Percentiles rank a stretch among this genome's conserved stretches.
These are phyloP conservation scores for Talinum fruticosum DNA, from an alignment of 148 eudicot species.

Conservation along the genomic window DNA sequence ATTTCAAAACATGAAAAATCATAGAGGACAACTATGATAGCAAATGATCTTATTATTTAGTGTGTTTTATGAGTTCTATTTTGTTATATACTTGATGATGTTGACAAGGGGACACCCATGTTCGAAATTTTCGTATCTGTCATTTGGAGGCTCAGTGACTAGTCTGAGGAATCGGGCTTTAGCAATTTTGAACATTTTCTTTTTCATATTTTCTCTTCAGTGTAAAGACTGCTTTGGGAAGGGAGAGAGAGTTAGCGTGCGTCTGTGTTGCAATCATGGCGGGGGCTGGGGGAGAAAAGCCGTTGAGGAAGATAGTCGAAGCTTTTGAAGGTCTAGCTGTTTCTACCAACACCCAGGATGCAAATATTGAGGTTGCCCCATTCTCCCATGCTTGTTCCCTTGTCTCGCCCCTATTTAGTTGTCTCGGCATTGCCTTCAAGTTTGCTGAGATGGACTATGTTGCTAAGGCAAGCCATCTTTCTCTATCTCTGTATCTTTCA, in stretches of 20 bases:
- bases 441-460: slow-evolving; percentile 94
- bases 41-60: not conserved
- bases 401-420: slow-evolving; percentile 85
- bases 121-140: not conserved
- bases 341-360: slow-evolving; percentile 36
- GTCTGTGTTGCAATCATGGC: slow-evolving; percentile 30
- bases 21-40: not conserved
- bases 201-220: not conserved
- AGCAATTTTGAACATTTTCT: not conserved
- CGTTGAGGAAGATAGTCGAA: slow-evolving; percentile 58
- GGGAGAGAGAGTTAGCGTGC: not conserved
- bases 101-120: not conserved
- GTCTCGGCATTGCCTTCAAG: slow-evolving; percentile 92
- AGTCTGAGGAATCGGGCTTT: not conserved
- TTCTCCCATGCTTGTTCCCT: slow-evolving; percentile 83
- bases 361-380: slow-evolving; percentile 46
- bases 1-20: not conserved
- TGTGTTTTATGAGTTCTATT: not conserved
- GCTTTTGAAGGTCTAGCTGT: slow-evolving; percentile 59
- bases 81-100: not conserved
- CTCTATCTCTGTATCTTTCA: not conserved
- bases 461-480: slow-evolving; percentile 49
- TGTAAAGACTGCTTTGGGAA: not conserved
- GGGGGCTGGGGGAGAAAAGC: slow-evolving; percentile 41
- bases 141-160: not conserved